Base-by-base conservation (phyloP, 2,329 filamentous ascomycete genomes). In the Phaeosphaeriaceae sp. region DNA sequence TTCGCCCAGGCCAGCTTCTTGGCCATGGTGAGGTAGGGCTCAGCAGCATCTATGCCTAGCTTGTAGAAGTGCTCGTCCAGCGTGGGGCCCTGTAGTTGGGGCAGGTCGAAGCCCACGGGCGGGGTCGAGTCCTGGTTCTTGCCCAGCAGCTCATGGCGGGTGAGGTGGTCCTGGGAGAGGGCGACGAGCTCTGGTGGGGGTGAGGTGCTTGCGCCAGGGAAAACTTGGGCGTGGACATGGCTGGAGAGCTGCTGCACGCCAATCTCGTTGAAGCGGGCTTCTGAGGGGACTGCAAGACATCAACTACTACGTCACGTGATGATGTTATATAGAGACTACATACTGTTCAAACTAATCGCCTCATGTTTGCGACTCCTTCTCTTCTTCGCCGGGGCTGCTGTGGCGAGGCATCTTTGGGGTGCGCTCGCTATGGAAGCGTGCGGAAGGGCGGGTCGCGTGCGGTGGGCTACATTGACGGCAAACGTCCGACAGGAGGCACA, bases 51-150 rank as follows among this genome's bases (percentile, higher is more conserved):
- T 75, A 90, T 84, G 23, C 94, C 96, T 10, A 99, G 85, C 74
- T 88, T 93, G 80, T 93, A 84, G 73, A 99, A 99, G 79, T 99
- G 96, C 75, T 98, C 94, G 76, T 99, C 95, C 11, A 99, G 83
- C 0, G 91, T 92, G 28, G 85, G 76, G 15, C 95, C 95, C 60
- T 93, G 90, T 1, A 99, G 84, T 1, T 83, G 78, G 0, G 95
- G 95, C 3, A 98, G 81, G 69, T 97, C 89, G 76, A 99, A 97
- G 11, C 88, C 91, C 71, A 99, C 89, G 0, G 95, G 92, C 50
- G 78, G 76, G 4, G 76, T 76, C 51, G 86, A 87, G 77, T 96
- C 93, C 70, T 91, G 93, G 65, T 93, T 96, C 83, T 97, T 98
- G 40, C 93, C 95, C 15, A 94, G 84, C 17, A 99, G 82, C 24